phyloP scores from a whole-genome alignment of 228 moss, liverwort and hornwort genomes.

The Sphagnum magellanicum region DNA sequence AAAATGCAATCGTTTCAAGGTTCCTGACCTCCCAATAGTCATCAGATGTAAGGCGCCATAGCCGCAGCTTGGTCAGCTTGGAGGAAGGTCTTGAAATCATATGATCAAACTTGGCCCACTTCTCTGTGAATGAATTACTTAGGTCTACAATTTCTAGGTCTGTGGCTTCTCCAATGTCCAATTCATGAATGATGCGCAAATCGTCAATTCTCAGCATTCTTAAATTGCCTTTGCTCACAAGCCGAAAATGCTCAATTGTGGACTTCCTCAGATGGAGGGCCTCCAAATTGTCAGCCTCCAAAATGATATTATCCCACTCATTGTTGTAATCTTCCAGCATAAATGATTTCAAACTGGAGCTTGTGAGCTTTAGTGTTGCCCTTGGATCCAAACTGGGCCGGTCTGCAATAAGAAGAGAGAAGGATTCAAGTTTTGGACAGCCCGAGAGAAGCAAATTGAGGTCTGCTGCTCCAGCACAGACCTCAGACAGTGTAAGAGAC shows the following conservation, averaged over 20 bases:
- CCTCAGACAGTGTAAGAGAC: slow-evolving; percentile 56
- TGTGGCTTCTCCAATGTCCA: slow-evolving; percentile 49
- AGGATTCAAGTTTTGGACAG: slow-evolving; percentile 62
- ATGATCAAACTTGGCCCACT: slow-evolving; percentile 52
- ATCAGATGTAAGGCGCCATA: slow-evolving; percentile 48
- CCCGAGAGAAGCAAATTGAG: slow-evolving; percentile 62
- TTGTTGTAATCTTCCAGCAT: slow-evolving; percentile 31
- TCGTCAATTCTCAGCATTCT: slow-evolving; percentile 48
- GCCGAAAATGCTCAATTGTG: slow-evolving; percentile 45
- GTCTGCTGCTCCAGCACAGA: slow-evolving; percentile 42
- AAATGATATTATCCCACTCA: slow-evolving; percentile 23
- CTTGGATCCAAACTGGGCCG: slow-evolving; percentile 15
- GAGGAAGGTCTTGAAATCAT: slow-evolving; percentile 46
- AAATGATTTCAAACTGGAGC: slow-evolving; percentile 47
- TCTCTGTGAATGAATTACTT: slow-evolving; percentile 43
- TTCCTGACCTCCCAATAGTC: slow-evolving; percentile 49
- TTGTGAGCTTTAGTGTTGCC: slow-evolving; percentile 37
- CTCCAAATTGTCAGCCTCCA: slow-evolving; percentile 63
- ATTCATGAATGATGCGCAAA: slow-evolving; percentile 19
- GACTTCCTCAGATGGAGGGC: slow-evolving; percentile 44
- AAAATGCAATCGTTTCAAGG: slow-evolving; percentile 52
- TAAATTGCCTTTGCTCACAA: slow-evolving; percentile 59
- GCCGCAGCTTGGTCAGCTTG: slow-evolving; percentile 54
- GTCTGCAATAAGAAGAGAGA: slow-evolving; percentile 37
- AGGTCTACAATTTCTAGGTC: slow-evolving; percentile 49